Evolutionary conservation across 139 green algal genomes (phyloP).

Genomic region (Mychonastes homosphaera): DNA sequence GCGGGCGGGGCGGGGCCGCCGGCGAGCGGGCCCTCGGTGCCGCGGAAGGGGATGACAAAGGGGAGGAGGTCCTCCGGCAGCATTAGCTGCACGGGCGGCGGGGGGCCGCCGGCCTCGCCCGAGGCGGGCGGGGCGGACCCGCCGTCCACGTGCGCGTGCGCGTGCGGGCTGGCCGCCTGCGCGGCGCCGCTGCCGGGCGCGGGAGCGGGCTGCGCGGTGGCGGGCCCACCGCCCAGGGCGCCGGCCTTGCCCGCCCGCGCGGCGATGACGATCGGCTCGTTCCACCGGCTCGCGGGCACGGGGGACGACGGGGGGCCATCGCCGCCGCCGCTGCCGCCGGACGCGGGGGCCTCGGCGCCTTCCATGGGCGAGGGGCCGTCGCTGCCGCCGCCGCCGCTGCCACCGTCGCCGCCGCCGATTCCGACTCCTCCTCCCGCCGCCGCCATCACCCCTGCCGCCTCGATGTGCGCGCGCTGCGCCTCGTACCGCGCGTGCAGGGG

Average conservation of each 20-base stretch:
- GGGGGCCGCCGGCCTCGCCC: not conserved
- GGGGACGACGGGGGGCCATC: no score
- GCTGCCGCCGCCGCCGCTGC: no score
- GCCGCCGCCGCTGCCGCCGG: no score
- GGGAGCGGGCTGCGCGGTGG: not conserved
- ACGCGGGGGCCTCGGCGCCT: no score
- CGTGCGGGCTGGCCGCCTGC: conserved; percentile 16
- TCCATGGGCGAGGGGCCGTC: no score
- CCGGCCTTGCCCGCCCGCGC: not conserved
- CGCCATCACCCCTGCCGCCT: conserved; percentile 47
- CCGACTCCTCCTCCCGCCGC: no score
- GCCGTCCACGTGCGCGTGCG: conserved; percentile 9
- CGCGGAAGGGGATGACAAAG: conserved; percentile 75
- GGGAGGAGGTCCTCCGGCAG: conserved; percentile 67
- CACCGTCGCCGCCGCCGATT: no score
- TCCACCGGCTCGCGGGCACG: conserved; percentile 48
- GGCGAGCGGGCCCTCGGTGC: conserved; percentile 22
- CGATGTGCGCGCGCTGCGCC: conserved; percentile 32
- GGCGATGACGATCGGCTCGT: conserved; percentile 27
- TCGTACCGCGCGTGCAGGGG: conserved; percentile 71
- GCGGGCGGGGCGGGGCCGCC: conserved; percentile 31
- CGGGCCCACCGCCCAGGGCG: not conserved
- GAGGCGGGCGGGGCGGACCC: no score
- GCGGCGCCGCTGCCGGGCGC: conserved; percentile 5
- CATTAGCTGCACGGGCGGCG: conserved; percentile 41